A percentile compares a stretch with the other conserved stretches of the same genome.
Evolutionary conservation across 192 early-diverging fungal species (phyloP).

Genomic region (Linnemannia elongata): DNA sequence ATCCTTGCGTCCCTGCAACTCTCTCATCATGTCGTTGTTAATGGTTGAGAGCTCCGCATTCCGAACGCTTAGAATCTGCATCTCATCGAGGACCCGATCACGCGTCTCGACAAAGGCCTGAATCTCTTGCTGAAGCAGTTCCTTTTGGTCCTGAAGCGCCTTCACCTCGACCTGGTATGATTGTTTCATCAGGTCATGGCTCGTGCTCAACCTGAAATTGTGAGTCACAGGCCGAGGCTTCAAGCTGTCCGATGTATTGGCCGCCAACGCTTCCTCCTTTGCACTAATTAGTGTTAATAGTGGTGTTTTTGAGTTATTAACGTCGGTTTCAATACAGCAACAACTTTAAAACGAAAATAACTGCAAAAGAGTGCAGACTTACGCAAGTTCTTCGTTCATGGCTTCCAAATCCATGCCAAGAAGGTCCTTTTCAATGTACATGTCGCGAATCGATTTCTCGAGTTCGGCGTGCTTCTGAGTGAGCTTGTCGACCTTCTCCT

Average conservation of each 20-base stretch:
- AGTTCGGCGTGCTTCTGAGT: slow-evolving; percentile 34
- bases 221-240: slow-evolving; percentile 16
- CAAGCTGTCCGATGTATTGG: slow-evolving; percentile 4
- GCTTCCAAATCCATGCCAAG: slow-evolving; percentile 52
- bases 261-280: slow-evolving; percentile 58
- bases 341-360: neutral
- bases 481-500: slow-evolving; percentile 31
- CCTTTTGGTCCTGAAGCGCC: slow-evolving; percentile 62
- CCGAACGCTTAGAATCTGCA: slow-evolving; percentile 63
- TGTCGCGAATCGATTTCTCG: slow-evolving; percentile 42
- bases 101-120: slow-evolving; percentile 56
- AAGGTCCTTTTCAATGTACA: slow-evolving; percentile 55
- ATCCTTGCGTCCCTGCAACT: slow-evolving; percentile 49
- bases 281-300: slow-evolving; percentile 33
- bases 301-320: neutral
- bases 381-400: slow-evolving; percentile 52
- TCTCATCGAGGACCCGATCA: slow-evolving; percentile 68
- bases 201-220: slow-evolving; percentile 53
- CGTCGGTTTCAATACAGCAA: neutral
- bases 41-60: slow-evolving; percentile 66
- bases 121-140: slow-evolving; percentile 61
- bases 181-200: slow-evolving; percentile 62
- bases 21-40: slow-evolving; percentile 69
- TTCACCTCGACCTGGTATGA: slow-evolving; percentile 60
- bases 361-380: neutral